These are phyloP conservation scores for Teunomyces pallodes DNA, from an alignment of 805 yeast species.

Conservation along the genomic window DNA sequence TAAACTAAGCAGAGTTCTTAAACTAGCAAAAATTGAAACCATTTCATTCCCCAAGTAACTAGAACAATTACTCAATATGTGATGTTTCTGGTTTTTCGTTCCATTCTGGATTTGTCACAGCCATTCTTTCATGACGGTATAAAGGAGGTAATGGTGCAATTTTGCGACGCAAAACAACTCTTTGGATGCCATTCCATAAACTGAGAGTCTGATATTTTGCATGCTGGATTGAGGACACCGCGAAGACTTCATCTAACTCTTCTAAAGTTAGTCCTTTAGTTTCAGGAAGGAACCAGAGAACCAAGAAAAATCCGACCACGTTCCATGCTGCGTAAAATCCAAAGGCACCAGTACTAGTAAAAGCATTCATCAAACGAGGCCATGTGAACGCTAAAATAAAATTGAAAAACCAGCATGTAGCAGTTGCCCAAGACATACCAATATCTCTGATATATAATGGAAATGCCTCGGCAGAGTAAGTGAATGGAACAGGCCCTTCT, in stretches of 20 bases:
- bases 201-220: constrained; percentile 41
- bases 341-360: constrained; percentile 81
- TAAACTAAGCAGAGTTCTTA: neutral
- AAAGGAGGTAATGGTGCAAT: constrained; percentile 53
- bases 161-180: constrained; percentile 43
- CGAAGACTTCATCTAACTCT: constrained; percentile 72
- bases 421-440: constrained; percentile 78
- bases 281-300: constrained; percentile 70
- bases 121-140: constrained; percentile 55
- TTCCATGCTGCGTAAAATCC: constrained; percentile 91
- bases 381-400: constrained; percentile 70
- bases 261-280: constrained; percentile 72
- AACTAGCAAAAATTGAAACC: neutral
- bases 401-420: constrained; percentile 73
- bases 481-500: constrained; percentile 88
- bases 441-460: constrained; percentile 76
- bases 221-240: constrained; percentile 55
- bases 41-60: no score
- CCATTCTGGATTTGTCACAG: constrained; percentile 62
- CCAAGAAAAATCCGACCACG: constrained; percentile 63
- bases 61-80: constrained; percentile 42
- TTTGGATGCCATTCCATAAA: constrained; percentile 43
- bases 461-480: constrained; percentile 82
- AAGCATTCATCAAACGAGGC: constrained; percentile 67
- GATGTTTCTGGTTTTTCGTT: constrained; percentile 54